Evolutionary conservation across 306 rosid genomes (phyloP).

Genomic region (Rosa chinensis): DNA sequence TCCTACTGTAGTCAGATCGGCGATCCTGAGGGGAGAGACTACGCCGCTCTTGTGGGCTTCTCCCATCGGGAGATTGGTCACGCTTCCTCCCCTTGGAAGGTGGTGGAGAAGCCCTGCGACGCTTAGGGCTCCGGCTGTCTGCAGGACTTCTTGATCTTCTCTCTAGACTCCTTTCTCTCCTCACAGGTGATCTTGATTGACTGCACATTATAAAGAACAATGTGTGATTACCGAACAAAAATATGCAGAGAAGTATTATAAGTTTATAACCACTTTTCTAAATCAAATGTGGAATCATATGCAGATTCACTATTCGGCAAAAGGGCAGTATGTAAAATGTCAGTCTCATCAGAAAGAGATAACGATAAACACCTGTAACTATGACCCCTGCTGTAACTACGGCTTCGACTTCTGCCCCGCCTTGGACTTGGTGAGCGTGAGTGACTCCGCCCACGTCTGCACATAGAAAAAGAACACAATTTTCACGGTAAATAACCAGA

Average conservation of each 20-base stretch:
- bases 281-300: neutral
- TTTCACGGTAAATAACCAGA: neutral
- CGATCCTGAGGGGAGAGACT: conserved; percentile 39
- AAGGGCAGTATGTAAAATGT: neutral
- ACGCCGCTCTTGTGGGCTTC: conserved; percentile 41
- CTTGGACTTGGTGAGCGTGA: conserved; percentile 50
- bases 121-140: conserved; percentile 49
- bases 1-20: conserved; percentile 33
- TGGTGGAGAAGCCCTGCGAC: conserved; percentile 39
- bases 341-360: neutral
- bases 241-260: neutral
- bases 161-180: conserved; percentile 48
- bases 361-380: conserved; percentile 45
- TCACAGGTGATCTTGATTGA: conserved; percentile 45
- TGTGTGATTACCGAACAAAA: neutral
- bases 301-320: neutral
- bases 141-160: conserved; percentile 52
- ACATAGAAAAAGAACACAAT: neutral
- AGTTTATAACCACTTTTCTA: neutral
- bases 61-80: conserved; percentile 35
- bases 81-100: conserved; percentile 48
- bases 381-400: conserved; percentile 56
- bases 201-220: conserved; percentile 22
- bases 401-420: conserved; percentile 54
- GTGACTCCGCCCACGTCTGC: conserved; percentile 37